A percentile compares a stretch with the other conserved stretches of the same genome.
Conservation (phyloP, 2,329 filamentous ascomycete genomes). For the Phyllosticta ampelicida region DNA sequence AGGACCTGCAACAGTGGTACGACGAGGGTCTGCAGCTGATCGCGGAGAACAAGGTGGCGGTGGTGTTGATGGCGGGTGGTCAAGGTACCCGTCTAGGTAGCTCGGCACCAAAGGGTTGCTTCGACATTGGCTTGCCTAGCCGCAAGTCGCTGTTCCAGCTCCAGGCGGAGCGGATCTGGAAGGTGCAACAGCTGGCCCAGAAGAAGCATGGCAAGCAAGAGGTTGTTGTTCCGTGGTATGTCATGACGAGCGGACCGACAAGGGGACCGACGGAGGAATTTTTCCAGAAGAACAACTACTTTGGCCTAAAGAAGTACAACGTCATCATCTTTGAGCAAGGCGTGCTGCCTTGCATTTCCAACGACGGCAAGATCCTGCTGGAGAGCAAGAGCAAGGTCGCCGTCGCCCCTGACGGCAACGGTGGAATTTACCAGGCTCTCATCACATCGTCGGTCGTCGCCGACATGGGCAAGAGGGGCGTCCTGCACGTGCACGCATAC, state of each 20-base stretch:
- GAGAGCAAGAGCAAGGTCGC: conserved; percentile 84
- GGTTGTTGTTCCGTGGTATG: conserved; percentile 82
- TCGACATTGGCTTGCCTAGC: conserved; percentile 87
- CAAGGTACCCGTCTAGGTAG: conserved; percentile 92
- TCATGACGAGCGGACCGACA: conserved; percentile 97
- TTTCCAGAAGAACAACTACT: conserved; percentile 83
- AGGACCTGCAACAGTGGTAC: conserved; percentile 78
- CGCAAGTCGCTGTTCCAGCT: conserved; percentile 95
- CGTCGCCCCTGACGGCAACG: conserved; percentile 93
- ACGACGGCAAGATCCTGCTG: conserved; percentile 92
- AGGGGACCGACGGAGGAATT: conserved; percentile 85
- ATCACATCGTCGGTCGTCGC: conserved; percentile 67
- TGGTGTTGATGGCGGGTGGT: conserved; percentile 94
- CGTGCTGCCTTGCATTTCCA: conserved; percentile 90
- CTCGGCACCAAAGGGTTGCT: conserved; percentile 94
- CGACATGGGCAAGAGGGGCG: conserved; percentile 80
- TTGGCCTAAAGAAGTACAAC: conserved; percentile 76
- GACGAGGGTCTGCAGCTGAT: conserved; percentile 55
- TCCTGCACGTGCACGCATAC: conserved; percentile 94
- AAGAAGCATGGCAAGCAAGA: conserved; percentile 51
- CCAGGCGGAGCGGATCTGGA: conserved; percentile 86
- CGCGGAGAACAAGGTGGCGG: conserved; percentile 60
- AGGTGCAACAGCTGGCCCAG: conserved; percentile 70
- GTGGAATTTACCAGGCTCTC: conserved; percentile 89
- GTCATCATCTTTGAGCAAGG: conserved; percentile 94